Conservation (phyloP, 2,329 filamentous ascomycete genomes). For the Fonsecaea nubica region DNA sequence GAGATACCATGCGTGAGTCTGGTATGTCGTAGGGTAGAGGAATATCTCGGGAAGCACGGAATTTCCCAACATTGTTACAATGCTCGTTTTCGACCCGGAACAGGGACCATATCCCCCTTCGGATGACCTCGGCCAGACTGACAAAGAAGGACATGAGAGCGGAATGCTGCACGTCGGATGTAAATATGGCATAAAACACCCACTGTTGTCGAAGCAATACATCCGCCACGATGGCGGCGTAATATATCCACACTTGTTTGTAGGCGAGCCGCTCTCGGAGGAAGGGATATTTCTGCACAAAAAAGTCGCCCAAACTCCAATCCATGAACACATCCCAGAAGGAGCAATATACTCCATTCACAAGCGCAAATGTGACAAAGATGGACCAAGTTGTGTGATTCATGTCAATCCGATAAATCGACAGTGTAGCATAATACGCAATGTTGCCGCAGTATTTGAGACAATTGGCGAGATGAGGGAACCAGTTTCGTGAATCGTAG, state of each 20-base stretch:
- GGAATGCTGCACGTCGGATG: conserved; percentile 79
- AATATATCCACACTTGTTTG: conserved; percentile 82
- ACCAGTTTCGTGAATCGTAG: conserved; percentile 81
- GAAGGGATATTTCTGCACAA: conserved; percentile 65
- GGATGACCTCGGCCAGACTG: conserved; percentile 76
- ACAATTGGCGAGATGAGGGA: conserved; percentile 90
- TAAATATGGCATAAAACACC: conserved; percentile 91
- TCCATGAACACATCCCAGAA: conserved; percentile 98
- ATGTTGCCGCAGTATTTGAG: conserved; percentile 91
- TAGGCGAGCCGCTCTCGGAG: conserved; percentile 81
- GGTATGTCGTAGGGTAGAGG: conserved; percentile 73
- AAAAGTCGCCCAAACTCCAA: conserved; percentile 85
- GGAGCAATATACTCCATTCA: conserved; percentile 83
- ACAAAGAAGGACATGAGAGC: conserved; percentile 81
- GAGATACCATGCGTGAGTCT: conserved; percentile 27
- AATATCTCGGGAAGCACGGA: conserved; percentile 86
- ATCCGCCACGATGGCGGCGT: conserved; percentile 80
- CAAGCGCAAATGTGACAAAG: conserved; percentile 79
- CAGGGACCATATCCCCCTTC: conserved; percentile 87
- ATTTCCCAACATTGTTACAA: conserved; percentile 86
- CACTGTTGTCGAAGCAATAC: conserved; percentile 88
- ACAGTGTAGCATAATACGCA: conserved; percentile 76
- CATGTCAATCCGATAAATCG: conserved; percentile 77
- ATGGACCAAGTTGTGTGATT: conserved; percentile 65
- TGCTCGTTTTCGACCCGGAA: conserved; percentile 98